Percentiles rank a stretch among this genome's conserved stretches.
Evolutionary conservation across 495 filamentous ascomycete genomes (phyloP).

Genomic region (Aspergillus affinis): DNA sequence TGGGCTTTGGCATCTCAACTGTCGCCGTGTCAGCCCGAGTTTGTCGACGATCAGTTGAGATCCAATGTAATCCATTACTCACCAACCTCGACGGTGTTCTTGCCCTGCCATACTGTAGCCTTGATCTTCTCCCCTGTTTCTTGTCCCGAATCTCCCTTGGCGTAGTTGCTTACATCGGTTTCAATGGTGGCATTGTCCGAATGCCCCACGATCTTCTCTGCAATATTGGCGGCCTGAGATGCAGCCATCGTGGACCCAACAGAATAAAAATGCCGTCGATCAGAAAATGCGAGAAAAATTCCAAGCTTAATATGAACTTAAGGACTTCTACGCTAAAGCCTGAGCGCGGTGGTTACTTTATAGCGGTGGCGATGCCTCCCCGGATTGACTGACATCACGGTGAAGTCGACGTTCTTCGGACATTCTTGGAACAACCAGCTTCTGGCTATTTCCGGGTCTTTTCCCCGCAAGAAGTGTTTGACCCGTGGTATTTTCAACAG

Average conservation of each 20-base stretch:
- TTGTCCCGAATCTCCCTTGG: slow-evolving; percentile 8
- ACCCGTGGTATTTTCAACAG: background rate
- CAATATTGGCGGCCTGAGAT: slow-evolving; percentile 59
- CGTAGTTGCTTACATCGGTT: slow-evolving; percentile 20
- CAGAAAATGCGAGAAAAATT: background rate
- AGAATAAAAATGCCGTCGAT: slow-evolving; percentile 4
- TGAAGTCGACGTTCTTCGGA: background rate
- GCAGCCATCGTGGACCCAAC: slow-evolving; percentile 44
- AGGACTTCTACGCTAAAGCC: no score
- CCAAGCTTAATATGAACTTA: background rate
- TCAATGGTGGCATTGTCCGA: slow-evolving; percentile 27
- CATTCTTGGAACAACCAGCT: slow-evolving; percentile 4
- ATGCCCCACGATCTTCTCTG: slow-evolving; percentile 65
- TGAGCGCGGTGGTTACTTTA: no score
- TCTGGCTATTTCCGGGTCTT: background rate
- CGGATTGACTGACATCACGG: slow-evolving; percentile 3
- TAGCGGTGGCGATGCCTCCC: background rate
- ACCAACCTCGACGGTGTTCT: slow-evolving; percentile 39
- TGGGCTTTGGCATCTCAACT: slow-evolving; percentile 67
- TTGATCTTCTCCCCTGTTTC: slow-evolving; percentile 17
- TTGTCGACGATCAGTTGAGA: background rate
- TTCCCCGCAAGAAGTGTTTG: background rate
- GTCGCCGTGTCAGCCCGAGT: background rate
- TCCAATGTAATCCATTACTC: background rate
- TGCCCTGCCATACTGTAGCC: slow-evolving; percentile 38